Evolutionary conservation across 495 filamentous ascomycete species (phyloP).

Genomic region (Aspergillus mulundensis): DNA sequence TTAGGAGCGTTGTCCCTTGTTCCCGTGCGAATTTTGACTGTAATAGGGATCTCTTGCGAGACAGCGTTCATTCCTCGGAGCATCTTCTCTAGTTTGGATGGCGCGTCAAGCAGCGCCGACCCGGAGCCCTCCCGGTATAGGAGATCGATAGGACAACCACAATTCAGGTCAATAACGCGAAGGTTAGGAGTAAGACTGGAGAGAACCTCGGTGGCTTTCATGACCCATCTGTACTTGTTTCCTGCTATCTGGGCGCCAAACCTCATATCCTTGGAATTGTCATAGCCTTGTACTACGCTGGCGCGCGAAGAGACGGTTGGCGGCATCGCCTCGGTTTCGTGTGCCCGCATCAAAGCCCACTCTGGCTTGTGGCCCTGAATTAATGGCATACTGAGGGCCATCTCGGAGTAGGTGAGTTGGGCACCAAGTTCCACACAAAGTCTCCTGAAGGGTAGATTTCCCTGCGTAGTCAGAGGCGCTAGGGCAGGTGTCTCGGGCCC

Average conservation of each 20-base stretch:
- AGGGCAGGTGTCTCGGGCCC: conserved; percentile 87
- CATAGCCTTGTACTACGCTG: conserved; percentile 63
- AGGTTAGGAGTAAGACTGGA: conserved; percentile 71
- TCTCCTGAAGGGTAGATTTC: conserved; percentile 93
- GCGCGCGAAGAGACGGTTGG: conserved; percentile 49
- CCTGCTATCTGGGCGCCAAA: conserved; percentile 92
- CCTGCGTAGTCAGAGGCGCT: conserved; percentile 88
- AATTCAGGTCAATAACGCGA: conserved; percentile 89
- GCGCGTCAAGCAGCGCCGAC: conserved; percentile 86
- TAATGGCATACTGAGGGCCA: conserved; percentile 89
- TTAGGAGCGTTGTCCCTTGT: conserved; percentile 75
- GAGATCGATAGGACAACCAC: conserved; percentile 93
- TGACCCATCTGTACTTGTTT: conserved; percentile 79
- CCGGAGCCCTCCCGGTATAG: conserved; percentile 83
- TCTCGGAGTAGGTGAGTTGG: conserved; percentile 94
- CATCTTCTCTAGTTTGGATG: conserved; percentile 82
- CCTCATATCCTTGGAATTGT: conserved; percentile 74
- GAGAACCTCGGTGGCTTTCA: conserved; percentile 81
- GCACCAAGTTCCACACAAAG: conserved; percentile 89
- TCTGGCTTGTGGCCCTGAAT: conserved; percentile 88
- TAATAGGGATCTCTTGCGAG: conserved; percentile 81
- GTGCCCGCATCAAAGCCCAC: conserved; percentile 91
- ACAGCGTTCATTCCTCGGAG: conserved; percentile 92
- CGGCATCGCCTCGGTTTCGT: conserved; percentile 70
- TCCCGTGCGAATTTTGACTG: conserved; percentile 91